These are phyloP conservation scores for Aspergillus spinulosporus DNA, from an alignment of 2,329 filamentous ascomycete genomes.

Conservation along the genomic window DNA sequence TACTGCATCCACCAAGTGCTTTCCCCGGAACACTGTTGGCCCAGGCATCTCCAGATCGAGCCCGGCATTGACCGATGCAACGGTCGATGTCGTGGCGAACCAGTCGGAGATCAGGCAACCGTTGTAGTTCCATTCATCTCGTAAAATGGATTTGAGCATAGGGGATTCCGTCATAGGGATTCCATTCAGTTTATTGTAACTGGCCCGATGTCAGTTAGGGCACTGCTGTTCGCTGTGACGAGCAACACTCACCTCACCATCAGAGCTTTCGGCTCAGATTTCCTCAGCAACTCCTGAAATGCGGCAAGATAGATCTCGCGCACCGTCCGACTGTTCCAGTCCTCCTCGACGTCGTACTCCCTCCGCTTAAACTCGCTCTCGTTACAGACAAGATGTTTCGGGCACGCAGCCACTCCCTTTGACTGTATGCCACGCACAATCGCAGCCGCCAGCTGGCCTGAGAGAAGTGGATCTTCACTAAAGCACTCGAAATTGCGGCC, in stretches of 20 bases:
- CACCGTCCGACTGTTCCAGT: neutral
- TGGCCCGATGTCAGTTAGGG: neutral
- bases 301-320: neutral
- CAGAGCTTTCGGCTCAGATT: neutral
- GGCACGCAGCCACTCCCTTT: neutral
- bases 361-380: neutral
- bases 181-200: slow-evolving; percentile 16
- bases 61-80: slow-evolving; percentile 33
- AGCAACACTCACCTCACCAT: neutral
- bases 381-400: neutral
- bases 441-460: neutral
- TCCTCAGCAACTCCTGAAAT: neutral
- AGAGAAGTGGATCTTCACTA: neutral
- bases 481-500: neutral
- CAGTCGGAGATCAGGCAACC: slow-evolving; percentile 33
- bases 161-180: slow-evolving; percentile 11
- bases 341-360: neutral
- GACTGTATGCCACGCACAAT: neutral
- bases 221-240: neutral
- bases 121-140: slow-evolving; percentile 46
- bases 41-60: slow-evolving; percentile 41
- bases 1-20: slow-evolving; percentile 14
- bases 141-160: slow-evolving; percentile 38
- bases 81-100: slow-evolving; percentile 34
- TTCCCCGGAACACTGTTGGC: slow-evolving; percentile 22